Conservation (phyloP, 495 filamentous ascomycete genomes). For the Neurospora sp. region DNA sequence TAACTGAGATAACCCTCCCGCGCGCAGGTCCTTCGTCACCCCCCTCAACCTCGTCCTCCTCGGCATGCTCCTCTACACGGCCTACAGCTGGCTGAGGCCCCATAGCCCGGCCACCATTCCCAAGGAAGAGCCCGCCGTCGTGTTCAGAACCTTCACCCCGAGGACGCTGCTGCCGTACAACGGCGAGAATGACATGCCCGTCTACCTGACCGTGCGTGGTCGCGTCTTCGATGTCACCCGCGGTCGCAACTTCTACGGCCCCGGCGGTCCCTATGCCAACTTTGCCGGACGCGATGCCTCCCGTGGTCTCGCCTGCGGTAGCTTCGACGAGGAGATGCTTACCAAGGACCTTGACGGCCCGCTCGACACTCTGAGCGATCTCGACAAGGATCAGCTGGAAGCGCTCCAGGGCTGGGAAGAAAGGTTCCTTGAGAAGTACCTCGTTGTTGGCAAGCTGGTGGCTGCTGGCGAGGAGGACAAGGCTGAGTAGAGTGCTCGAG, state of each 20-base stretch:
- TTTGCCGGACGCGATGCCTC: conserved; percentile 94
- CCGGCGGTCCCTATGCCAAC: conserved; percentile 85
- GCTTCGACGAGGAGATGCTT: conserved; percentile 94
- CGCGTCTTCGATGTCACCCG: conserved; percentile 78
- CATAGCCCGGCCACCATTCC: conserved; percentile 44
- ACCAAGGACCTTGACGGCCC: conserved; percentile 84
- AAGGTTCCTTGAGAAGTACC: conserved; percentile 85
- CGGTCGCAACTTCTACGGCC: conserved; percentile 86
- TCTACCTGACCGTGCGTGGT: conserved; percentile 78
- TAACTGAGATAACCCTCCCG: conserved; percentile 6
- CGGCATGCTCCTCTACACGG: conserved; percentile 55
- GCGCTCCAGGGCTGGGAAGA: conserved; percentile 86
- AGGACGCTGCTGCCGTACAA: conserved; percentile 79
- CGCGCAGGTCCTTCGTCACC: conserved; percentile 53
- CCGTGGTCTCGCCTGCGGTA: conserved; percentile 78
- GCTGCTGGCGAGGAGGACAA: conserved; percentile 27
- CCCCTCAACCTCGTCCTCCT: conserved; percentile 73
- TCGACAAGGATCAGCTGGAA: conserved; percentile 69
- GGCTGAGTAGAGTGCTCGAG: conserved; percentile 2
- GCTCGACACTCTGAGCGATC: conserved; percentile 67
- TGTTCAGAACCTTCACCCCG: conserved; percentile 89
- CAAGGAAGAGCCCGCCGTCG: conserved; percentile 58
- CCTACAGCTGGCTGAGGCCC: conserved; percentile 58
- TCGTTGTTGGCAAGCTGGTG: conserved; percentile 86
- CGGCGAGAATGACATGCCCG: conserved; percentile 60